Conservation (phyloP, 148 eudicot species). For the Rhododendron ferrugineum region DNA sequence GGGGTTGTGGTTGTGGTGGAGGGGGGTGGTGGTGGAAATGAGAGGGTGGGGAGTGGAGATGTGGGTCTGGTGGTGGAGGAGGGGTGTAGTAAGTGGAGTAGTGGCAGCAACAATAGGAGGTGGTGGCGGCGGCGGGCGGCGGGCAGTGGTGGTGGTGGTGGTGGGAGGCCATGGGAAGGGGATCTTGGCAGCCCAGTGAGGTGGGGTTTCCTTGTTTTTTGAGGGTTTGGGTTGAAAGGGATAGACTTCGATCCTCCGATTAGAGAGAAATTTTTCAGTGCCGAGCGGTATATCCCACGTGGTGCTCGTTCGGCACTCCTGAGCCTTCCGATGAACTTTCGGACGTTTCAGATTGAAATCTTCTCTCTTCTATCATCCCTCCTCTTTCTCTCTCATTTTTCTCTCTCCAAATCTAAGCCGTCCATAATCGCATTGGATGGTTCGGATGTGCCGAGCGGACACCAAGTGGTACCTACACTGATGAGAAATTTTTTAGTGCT, state of each 20-base stretch:
- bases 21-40: constrained; percentile 16
- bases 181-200: constrained; percentile 3
- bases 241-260: not conserved
- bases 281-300: too few relatives aligned
- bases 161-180: constrained; percentile 42
- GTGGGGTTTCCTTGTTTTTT: not conserved
- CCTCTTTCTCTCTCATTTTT: too few relatives aligned
- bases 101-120: constrained; percentile 28
- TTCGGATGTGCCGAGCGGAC: too few relatives aligned
- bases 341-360: too few relatives aligned
- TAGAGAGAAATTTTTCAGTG: too few relatives aligned
- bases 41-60: constrained; percentile 27
- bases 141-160: constrained; percentile 27
- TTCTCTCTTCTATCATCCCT: too few relatives aligned
- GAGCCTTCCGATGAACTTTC: accelerated
- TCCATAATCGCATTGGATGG: too few relatives aligned
- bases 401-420: too few relatives aligned
- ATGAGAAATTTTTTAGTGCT: too few relatives aligned
- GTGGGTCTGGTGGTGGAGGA: constrained; percentile 35
- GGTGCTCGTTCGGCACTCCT: too few relatives aligned
- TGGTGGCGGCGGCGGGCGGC: constrained; percentile 11
- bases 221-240: not conserved
- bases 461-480: too few relatives aligned
- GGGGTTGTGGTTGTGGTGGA: constrained; percentile 19
- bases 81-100: constrained; percentile 23